phyloP scores from a whole-genome alignment of 176 grass and related monocot genomes.

The Cymbopogon citratus region DNA sequence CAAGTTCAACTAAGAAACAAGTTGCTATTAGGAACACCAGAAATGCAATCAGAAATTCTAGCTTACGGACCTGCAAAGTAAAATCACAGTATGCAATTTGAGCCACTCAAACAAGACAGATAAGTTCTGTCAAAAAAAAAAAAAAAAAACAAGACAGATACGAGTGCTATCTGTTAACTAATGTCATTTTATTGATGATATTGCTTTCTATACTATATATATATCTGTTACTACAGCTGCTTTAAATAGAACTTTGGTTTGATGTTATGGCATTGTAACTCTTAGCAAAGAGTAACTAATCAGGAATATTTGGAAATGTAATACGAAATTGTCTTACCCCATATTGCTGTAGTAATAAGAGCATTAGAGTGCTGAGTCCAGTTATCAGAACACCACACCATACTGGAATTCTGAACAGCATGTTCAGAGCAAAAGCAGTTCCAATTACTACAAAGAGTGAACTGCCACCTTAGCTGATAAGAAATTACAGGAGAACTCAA shows the following conservation, averaged over 20 bases:
- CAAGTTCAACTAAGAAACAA: slow-evolving; percentile 90
- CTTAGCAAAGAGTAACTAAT: background rate
- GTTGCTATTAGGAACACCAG: slow-evolving; percentile 80
- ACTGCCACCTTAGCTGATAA: slow-evolving; percentile 2
- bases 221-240: background rate
- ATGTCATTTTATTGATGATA: background rate
- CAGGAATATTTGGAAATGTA: background rate
- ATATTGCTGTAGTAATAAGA: slow-evolving; percentile 87
- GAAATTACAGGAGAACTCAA: background rate
- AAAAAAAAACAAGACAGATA: background rate
- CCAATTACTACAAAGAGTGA: slow-evolving; percentile 74
- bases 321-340: slow-evolving; percentile 55
- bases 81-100: slow-evolving; percentile 7
- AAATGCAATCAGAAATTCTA: slow-evolving; percentile 87
- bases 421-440: slow-evolving; percentile 98
- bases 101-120: background rate
- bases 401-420: slow-evolving; percentile 81
- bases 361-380: slow-evolving; percentile 87
- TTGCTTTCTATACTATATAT: background rate
- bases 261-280: background rate
- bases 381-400: slow-evolving; percentile 98
- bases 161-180: background rate
- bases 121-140: no score
- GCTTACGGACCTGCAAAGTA: slow-evolving; percentile 71
- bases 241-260: background rate